Evolutionary conservation across 805 yeast genomes (phyloP).

Genomic region (Candida peoriensis): DNA sequence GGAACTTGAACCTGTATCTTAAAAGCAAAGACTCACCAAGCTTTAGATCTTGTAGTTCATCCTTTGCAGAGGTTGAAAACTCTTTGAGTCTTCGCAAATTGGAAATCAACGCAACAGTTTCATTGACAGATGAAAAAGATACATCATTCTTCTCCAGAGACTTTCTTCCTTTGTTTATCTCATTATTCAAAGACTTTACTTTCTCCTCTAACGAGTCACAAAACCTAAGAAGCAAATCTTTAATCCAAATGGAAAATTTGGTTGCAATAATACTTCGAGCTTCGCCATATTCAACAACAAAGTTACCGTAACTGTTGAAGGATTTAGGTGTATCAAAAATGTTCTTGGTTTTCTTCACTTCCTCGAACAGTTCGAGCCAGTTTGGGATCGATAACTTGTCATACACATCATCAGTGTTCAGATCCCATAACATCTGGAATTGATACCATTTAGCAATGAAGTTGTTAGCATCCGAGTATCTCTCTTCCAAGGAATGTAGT

Average conservation of each 20-base stretch:
- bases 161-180: slow-evolving; percentile 29
- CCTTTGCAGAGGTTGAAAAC: background rate
- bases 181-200: slow-evolving; percentile 27
- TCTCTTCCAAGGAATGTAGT: slow-evolving; percentile 28
- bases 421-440: slow-evolving; percentile 57
- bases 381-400: slow-evolving; percentile 28
- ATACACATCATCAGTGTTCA: slow-evolving; percentile 38
- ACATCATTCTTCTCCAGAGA: slow-evolving; percentile 32
- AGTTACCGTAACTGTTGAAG: slow-evolving; percentile 34
- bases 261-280: slow-evolving; percentile 49
- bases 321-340: slow-evolving; percentile 49
- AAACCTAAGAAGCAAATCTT: slow-evolving; percentile 36
- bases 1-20: slow-evolving; percentile 42
- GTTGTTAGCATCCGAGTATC: slow-evolving; percentile 24
- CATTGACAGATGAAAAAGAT: slow-evolving; percentile 34
- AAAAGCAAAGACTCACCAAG: slow-evolving; percentile 34
- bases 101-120: slow-evolving; percentile 34
- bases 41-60: slow-evolving; percentile 9
- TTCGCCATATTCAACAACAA: slow-evolving; percentile 41
- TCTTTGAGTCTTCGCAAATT: slow-evolving; percentile 29
- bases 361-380: slow-evolving; percentile 47
- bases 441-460: slow-evolving; percentile 49
- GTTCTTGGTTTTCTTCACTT: slow-evolving; percentile 37
- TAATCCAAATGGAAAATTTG: slow-evolving; percentile 58
- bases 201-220: slow-evolving; percentile 30